Percentiles rank a stretch among this genome's conserved stretches.
Evolutionary conservation across 768 basidiomycete genomes (phyloP).

Genomic region (Boletus subcaerulescens): DNA sequence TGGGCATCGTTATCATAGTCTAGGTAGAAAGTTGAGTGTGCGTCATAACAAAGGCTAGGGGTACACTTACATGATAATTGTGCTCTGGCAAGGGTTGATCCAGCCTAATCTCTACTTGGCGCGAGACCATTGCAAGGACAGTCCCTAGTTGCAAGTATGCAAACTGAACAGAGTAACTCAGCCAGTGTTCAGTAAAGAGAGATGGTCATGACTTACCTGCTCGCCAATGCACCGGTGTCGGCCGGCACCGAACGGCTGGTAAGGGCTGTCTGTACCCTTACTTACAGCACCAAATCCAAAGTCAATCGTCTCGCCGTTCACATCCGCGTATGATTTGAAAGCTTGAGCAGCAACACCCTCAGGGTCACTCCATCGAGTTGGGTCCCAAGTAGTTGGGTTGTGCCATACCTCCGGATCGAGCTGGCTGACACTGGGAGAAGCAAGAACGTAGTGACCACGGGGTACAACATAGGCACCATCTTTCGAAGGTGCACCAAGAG

Average conservation of each 20-base stretch:
- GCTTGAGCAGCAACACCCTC: slow-evolving; percentile 81
- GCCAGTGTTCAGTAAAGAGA: neutral
- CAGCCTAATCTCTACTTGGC: slow-evolving; percentile 71
- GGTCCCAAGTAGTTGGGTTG: slow-evolving; percentile 69
- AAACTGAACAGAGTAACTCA: slow-evolving; percentile 50
- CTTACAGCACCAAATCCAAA: slow-evolving; percentile 94
- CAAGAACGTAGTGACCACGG: slow-evolving; percentile 85
- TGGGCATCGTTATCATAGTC: slow-evolving; percentile 95
- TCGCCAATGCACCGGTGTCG: slow-evolving; percentile 94
- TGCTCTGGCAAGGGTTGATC: slow-evolving; percentile 64
- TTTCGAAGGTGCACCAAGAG: slow-evolving; percentile 75
- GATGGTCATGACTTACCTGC: slow-evolving; percentile 45
- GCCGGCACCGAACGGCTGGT: slow-evolving; percentile 97
- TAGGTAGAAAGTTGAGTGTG: slow-evolving; percentile 29
- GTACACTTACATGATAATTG: slow-evolving; percentile 80
- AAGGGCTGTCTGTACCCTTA: slow-evolving; percentile 94
- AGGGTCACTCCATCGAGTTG: slow-evolving; percentile 80
- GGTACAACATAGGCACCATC: slow-evolving; percentile 81
- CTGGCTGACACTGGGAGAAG: slow-evolving; percentile 85
- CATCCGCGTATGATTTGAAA: slow-evolving; percentile 69
- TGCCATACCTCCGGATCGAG: slow-evolving; percentile 84
- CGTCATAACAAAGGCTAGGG: neutral
- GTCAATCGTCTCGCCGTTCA: slow-evolving; percentile 85
- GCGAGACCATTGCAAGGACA: slow-evolving; percentile 74
- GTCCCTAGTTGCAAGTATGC: slow-evolving; percentile 92